A percentile compares a stretch with the other conserved stretches of the same genome.
Evolutionary conservation across 2,329 filamentous ascomycete species (phyloP).

Genomic region (Penicillium olsonii): DNA sequence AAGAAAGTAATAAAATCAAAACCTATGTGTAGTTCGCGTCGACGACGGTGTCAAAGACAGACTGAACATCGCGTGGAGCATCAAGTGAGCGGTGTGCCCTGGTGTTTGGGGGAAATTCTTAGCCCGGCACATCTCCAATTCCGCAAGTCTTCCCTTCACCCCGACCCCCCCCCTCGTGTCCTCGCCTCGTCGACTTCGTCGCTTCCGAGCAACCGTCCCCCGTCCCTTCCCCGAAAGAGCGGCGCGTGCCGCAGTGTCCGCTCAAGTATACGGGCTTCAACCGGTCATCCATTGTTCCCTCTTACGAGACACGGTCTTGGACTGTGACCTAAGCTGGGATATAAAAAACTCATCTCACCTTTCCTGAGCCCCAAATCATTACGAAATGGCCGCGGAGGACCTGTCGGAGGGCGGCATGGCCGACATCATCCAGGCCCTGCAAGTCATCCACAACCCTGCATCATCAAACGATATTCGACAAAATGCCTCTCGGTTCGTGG

Average conservation of each 20-base stretch:
- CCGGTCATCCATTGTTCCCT: conserved; percentile 19
- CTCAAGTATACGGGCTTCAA: conserved; percentile 19
- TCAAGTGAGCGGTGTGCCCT: conserved; percentile 22
- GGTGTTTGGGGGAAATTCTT: conserved; percentile 21
- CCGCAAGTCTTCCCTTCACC: conserved; percentile 7
- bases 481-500: conserved; percentile 82
- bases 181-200: neutral
- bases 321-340: neutral
- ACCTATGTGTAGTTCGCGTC: neutral
- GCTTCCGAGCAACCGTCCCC: neutral
- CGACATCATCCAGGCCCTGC: conserved; percentile 76
- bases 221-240: conserved; percentile 4
- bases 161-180: neutral
- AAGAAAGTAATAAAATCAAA: neutral
- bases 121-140: conserved; percentile 20
- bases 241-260: conserved; percentile 22
- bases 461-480: conserved; percentile 79
- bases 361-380: conserved; percentile 2
- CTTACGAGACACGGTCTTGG: conserved; percentile 1
- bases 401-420: conserved; percentile 40
- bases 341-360: neutral
- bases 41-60: too few relatives aligned
- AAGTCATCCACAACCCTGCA: conserved; percentile 80
- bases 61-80: conserved; percentile 9
- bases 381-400: conserved; percentile 38